phyloP scores from a whole-genome alignment of 106 monocot genomes.

The Chionographis japonica region DNA sequence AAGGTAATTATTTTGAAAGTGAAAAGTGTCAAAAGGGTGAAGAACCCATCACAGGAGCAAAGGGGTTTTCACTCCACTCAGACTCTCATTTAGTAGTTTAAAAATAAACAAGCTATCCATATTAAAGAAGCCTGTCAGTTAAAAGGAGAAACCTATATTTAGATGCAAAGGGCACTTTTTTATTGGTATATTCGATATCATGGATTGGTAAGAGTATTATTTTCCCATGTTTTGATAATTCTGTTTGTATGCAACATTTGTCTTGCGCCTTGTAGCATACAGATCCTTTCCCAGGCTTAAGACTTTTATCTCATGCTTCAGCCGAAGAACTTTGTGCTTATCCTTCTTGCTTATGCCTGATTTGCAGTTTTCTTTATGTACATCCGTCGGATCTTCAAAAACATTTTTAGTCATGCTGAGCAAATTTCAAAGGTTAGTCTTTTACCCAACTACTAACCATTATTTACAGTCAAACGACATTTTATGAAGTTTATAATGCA shows the following conservation, averaged over 20 bases:
- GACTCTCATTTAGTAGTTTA: too few relatives aligned
- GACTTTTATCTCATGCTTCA: neutral
- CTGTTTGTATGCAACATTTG: neutral
- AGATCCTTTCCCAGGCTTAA: neutral
- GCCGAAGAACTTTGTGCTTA: neutral
- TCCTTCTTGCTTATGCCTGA: neutral
- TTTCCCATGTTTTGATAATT: neutral
- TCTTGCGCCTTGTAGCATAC: neutral
- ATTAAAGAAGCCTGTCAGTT: too few relatives aligned
- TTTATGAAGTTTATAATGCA: too few relatives aligned
- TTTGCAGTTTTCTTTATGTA: constrained; percentile 92
- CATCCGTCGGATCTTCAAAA: constrained; percentile 84
- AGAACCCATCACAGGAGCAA: too few relatives aligned
- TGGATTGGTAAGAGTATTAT: too few relatives aligned
- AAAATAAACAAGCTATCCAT: too few relatives aligned
- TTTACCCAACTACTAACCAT: neutral
- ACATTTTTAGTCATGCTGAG: constrained; percentile 95
- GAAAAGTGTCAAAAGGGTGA: too few relatives aligned
- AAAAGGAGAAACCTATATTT: too few relatives aligned
- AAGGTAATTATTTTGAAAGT: too few relatives aligned
- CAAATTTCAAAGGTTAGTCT: constrained; percentile 87
- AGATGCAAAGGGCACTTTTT: too few relatives aligned
- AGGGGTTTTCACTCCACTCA: too few relatives aligned
- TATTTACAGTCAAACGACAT: neutral
- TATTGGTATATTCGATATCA: too few relatives aligned